Evolutionary conservation across 179 eudicot genomes (phyloP).

Genomic region (Spinacia oleracea): DNA sequence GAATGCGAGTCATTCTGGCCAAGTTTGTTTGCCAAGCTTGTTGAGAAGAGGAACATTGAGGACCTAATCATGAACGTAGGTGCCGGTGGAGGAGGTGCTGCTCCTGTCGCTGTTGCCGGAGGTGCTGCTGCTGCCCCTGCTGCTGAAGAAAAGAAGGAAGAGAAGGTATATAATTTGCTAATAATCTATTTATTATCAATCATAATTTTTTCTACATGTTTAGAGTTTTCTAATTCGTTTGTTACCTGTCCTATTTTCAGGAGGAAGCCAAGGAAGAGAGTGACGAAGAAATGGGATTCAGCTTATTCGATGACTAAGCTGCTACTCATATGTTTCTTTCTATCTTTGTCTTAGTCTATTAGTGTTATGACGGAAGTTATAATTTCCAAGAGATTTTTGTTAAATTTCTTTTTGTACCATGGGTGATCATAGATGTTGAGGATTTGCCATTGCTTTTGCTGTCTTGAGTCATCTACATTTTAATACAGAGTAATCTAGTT

Average conservation of each 20-base stretch:
- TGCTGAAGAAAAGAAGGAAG: slow-evolving; percentile 57
- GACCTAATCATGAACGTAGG: slow-evolving; percentile 71
- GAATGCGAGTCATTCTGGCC: slow-evolving; percentile 73
- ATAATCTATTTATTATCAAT: too few species aligned
- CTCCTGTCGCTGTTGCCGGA: slow-evolving; percentile 37
- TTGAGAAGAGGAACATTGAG: slow-evolving; percentile 62
- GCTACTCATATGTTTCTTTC: slow-evolving; percentile 22
- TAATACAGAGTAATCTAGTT: slow-evolving; percentile 20
- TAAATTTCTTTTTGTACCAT: not conserved
- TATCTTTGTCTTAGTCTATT: slow-evolving; percentile 10
- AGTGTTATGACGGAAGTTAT: slow-evolving; percentile 17
- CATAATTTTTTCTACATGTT: too few species aligned
- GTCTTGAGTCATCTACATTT: not conserved
- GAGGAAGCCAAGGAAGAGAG: slow-evolving; percentile 68
- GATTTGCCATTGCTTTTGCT: slow-evolving; percentile 8
- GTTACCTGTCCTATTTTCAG: slow-evolving; percentile 27
- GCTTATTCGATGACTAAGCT: slow-evolving; percentile 53
- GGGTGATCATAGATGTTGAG: slow-evolving; percentile 5
- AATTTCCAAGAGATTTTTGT: slow-evolving; percentile 11
- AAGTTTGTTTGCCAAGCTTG: slow-evolving; percentile 71
- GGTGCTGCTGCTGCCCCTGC: slow-evolving; percentile 55
- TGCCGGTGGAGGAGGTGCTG: slow-evolving; percentile 48
- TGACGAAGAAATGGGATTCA: slow-evolving; percentile 78
- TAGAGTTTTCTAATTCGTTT: not conserved
- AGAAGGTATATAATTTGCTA: slow-evolving; percentile 49